phyloP scores from a whole-genome alignment of 1,284 basidiomycete species.

The Austropuccinia psidii region DNA sequence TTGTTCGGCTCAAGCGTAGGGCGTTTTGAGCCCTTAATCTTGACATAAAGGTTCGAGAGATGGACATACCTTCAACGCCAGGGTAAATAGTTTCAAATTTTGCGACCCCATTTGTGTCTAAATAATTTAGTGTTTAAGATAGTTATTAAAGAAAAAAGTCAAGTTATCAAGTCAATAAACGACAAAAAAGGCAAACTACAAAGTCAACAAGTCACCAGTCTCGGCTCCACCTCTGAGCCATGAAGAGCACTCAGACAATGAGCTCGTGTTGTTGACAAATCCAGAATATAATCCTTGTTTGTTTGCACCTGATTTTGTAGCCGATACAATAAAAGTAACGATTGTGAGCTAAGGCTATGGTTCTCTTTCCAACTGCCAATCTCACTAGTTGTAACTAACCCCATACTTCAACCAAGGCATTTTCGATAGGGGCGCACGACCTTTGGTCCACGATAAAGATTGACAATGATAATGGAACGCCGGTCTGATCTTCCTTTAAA shows the following conservation, averaged over 20 bases:
- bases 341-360: too few relatives aligned
- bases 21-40: background rate
- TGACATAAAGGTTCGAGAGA: background rate
- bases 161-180: background rate
- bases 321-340: background rate
- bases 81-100: constrained; percentile 18
- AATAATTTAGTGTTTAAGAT: background rate
- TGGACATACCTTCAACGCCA: background rate
- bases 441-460: background rate
- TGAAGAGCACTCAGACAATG: background rate
- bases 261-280: background rate
- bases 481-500: constrained; percentile 22
- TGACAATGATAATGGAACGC: background rate
- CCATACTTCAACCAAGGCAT: constrained; percentile 25
- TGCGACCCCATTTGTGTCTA: constrained; percentile 15
- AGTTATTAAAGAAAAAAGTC: background rate
- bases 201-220: background rate
- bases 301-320: background rate
- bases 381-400: background rate
- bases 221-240: constrained; percentile 16
- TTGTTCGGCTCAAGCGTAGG: background rate
- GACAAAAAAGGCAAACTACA: background rate
- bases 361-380: too few relatives aligned
- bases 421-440: constrained; percentile 27
- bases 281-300: constrained; percentile 17